phyloP scores from a whole-genome alignment of 2,329 filamentous ascomycete species.

The Cladosporium sp. region DNA sequence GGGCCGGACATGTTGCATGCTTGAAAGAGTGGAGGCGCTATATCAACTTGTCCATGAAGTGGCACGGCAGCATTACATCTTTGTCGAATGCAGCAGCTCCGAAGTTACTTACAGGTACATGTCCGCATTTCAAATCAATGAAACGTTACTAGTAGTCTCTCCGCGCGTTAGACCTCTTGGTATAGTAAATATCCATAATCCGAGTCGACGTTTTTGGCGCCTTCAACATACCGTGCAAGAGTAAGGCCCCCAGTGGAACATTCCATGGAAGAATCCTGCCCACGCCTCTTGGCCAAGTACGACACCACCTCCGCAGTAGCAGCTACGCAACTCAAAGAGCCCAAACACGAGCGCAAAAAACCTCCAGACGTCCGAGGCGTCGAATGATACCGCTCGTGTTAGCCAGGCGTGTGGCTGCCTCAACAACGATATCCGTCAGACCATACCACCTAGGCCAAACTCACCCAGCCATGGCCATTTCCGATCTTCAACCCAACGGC shows the following conservation, averaged over 20 bases:
- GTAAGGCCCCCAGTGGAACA: not conserved
- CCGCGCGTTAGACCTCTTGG: not conserved
- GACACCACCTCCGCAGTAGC: not conserved
- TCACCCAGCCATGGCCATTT: not conserved
- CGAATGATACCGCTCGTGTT: not conserved
- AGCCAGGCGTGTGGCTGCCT: not conserved
- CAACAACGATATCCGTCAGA: not conserved
- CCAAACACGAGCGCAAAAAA: not conserved
- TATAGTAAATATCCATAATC: not conserved
- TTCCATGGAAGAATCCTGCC: conserved; percentile 3
- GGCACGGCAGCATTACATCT: not conserved
- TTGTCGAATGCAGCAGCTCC: not conserved
- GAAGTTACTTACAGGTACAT: not conserved
- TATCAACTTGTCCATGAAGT: not conserved
- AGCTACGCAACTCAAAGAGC: not conserved
- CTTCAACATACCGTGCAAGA: not conserved
- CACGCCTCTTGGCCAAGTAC: not conserved
- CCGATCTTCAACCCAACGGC: not conserved
- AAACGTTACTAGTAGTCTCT: not conserved
- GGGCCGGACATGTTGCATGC: not conserved
- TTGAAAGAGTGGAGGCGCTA: not conserved
- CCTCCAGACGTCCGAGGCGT: not conserved
- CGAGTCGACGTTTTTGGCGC: not conserved
- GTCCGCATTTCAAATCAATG: not conserved
- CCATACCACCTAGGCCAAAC: not conserved